Evolutionary conservation across 1,284 basidiomycete species (phyloP), one percentile per base, ranked within the genome.

Genomic region (Marasmius tenuissimus): DNA sequence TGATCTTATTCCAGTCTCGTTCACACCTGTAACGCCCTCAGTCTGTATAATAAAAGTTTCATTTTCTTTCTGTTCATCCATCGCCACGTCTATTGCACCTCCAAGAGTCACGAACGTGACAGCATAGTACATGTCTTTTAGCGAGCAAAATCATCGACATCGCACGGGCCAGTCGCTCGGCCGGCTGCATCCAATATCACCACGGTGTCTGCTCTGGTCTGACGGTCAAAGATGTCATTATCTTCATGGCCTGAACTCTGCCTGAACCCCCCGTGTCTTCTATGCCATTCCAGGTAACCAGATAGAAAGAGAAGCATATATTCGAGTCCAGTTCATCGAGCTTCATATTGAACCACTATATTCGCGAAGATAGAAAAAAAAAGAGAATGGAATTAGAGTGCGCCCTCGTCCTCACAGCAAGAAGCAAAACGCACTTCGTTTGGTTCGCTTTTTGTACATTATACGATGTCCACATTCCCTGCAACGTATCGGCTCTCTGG

Each of bases 401-500:
- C 27, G n/a, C 27, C 27, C 4, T 27, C 27, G 27, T 27, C 27
- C 27, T 27, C 27, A 27, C 27, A 27, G 27, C 65, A 60, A 63
- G 12, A 57, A 45, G 52, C 12, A 48, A 54, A 57, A 33, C 93
- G 74, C 73, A 98, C 97, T 97, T 81, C 94, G 84, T 73, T 89
- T 94, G 20, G 96, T 98, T 69, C 97, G 82, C 77, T 97, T 97
- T 81, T 99, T 99, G 82, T 98, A 98, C 94, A 99, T 97, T 75
- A 99, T 96, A 66, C 97, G 89, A 76, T 98, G 97, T 2, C 97
- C 97, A 72, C 97, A 99, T 75, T 98, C 96, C 69, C 93, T 86
- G 79, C 97, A 99, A 61, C 97, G 90, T 69, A 98, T 97, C 51
- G 95, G 94, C 75, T 99, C 97, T 63, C 93, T 82, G n/a, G 93